Evolutionary conservation across 176 grass and related monocot genomes (phyloP), one percentile per base, ranked within the genome.

Genomic region (Canna indica): DNA sequence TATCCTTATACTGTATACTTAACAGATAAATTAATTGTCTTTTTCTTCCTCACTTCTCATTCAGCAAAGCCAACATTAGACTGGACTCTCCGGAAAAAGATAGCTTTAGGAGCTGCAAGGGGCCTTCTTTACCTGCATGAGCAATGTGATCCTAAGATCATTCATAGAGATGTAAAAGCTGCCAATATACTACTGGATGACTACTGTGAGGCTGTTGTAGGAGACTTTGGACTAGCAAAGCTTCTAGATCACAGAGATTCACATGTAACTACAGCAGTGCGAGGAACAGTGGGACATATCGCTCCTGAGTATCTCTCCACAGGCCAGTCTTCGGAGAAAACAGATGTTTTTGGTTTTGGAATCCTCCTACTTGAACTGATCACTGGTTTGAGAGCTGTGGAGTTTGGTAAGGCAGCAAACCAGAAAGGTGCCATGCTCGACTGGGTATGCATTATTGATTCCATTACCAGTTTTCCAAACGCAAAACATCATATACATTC

Each of bases 341-440:
- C 68, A 18, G 68, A 70, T 30, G 68, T 70, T 18, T 70, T 50
- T 20, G 68, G 68, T 16, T 70, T 70, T 70, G 68, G 68, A 70
- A 70, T 70, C 16, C 68, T 70, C 44, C 68, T 70, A 6, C 44
- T 70, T 32, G 68, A 70, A 47, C 68, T 70, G 68, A 47, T 70
- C 36, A 48, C 42, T 32, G 68, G 68, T 6, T 18, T 70, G 68
- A 32, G 44, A 32, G 68, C 68, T 15, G 42, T 70, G 46, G 68
- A 70, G 46, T 70, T 70, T 30, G 68, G 68, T 3, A 70, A 70
- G 68, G 68, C 68, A 70, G 26, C 41, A 70, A 70, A 70, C 68
- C 44, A 70, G 68, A 70, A 70, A 48, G 68, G 68, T 47, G 68
- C 68, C 68, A 70, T 70, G 68, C 68, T 70, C 16, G 68, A 70